These are phyloP conservation scores for Lipomyces yamadae DNA, from an alignment of 805 yeast species.

Conservation along the genomic window DNA sequence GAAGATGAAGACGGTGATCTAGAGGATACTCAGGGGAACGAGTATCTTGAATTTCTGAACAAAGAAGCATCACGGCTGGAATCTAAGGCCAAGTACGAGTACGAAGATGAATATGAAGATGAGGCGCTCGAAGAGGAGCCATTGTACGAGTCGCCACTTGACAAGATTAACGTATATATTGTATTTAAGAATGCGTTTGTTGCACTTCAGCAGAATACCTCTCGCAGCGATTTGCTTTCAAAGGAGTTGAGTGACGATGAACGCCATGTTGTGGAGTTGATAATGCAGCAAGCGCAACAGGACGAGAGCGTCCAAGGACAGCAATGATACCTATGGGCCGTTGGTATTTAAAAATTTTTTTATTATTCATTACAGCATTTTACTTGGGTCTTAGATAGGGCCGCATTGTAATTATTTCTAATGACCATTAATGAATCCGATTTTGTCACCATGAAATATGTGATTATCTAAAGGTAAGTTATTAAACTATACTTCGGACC, in stretches of 20 bases:
- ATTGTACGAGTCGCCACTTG: slow-evolving; percentile 76
- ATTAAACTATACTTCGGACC: background rate
- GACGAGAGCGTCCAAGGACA: slow-evolving; percentile 21
- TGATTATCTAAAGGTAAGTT: background rate
- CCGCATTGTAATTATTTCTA: background rate
- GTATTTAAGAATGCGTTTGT: slow-evolving; percentile 62
- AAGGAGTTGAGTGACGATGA: slow-evolving; percentile 23
- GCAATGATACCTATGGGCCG: background rate
- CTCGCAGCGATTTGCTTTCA: slow-evolving; percentile 24
- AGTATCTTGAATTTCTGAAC: slow-evolving; percentile 35
- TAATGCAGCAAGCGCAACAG: slow-evolving; percentile 30
- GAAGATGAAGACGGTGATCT: slow-evolving; percentile 45
- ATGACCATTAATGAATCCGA: background rate
- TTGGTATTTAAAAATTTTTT: background rate
- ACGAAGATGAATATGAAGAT: slow-evolving; percentile 40
- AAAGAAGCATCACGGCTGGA: slow-evolving; percentile 29
- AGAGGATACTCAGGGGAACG: slow-evolving; percentile 42
- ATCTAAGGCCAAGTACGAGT: slow-evolving; percentile 1
- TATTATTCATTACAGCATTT: background rate
- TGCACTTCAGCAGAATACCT: slow-evolving; percentile 27
- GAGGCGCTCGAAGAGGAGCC: slow-evolving; percentile 75
- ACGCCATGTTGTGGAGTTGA: slow-evolving; percentile 16
- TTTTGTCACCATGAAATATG: background rate
- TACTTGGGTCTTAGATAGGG: slow-evolving; percentile 2
- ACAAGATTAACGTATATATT: slow-evolving; percentile 70